These are phyloP conservation scores for Blyttiomyces sp. DNA, from an alignment of 371 early-diverging fungal species.

Conservation along the genomic window DNA sequence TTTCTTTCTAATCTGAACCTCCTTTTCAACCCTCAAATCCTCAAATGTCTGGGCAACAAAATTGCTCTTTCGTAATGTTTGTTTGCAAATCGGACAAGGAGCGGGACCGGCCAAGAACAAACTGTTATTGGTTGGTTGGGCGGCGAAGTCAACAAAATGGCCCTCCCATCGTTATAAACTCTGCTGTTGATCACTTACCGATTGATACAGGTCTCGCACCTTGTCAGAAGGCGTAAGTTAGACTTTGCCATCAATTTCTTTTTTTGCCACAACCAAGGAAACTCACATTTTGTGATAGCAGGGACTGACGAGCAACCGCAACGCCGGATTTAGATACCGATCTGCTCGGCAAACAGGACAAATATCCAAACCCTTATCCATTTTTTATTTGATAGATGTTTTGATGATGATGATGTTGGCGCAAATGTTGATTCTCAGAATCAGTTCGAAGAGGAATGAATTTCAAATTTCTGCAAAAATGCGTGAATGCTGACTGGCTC, in stretches of 20 bases:
- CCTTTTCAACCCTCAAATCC: constrained; percentile 91
- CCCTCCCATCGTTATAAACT: too few relatives aligned
- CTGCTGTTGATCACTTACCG: constrained; percentile 26
- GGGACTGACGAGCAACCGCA: constrained; percentile 91
- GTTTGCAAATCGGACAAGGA: constrained; percentile 89
- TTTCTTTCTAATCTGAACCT: constrained; percentile 83
- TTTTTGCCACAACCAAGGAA: background rate
- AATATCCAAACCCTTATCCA: too few relatives aligned
- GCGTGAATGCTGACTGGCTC: too few relatives aligned
- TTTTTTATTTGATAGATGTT: too few relatives aligned
- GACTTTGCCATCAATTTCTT: background rate
- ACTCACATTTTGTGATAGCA: constrained; percentile 96
- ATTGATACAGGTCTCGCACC: constrained; percentile 90
- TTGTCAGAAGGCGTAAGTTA: constrained; percentile 18
- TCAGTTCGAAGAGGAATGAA: too few relatives aligned
- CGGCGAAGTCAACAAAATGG: background rate
- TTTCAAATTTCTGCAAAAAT: too few relatives aligned
- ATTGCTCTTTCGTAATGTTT: constrained; percentile 74
- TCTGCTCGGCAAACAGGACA: constrained; percentile 97
- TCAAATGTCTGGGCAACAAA: constrained; percentile 91
- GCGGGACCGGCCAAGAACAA: constrained; percentile 83
- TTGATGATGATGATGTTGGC: too few relatives aligned
- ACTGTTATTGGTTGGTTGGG: background rate
- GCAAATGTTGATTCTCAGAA: too few relatives aligned
- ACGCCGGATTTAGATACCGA: constrained; percentile 88